Evolutionary conservation across 352 stramenopile species (phyloP), one percentile per base, ranked within the genome.

Genomic region (Pelagophyceae sp.): DNA sequence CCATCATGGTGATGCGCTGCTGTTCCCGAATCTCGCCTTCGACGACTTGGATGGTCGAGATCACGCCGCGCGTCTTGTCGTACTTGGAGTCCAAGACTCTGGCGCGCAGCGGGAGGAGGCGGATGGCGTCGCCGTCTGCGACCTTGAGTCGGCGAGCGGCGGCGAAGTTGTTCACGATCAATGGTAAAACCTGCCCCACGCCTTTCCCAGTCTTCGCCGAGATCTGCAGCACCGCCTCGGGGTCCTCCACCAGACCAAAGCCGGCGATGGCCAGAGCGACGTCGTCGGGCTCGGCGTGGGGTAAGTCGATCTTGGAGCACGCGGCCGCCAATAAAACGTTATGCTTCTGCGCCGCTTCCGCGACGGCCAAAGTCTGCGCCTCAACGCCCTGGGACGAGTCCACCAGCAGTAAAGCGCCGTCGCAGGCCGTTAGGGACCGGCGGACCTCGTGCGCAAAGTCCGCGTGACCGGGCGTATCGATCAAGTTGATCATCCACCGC

Each of bases 81-180:
- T 97, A 98, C 93, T 96, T 98, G 61, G 91, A 97, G 83, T 99
- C 96, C 31, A 99, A 91, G 0, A 99, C 87, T 76, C 98, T 86
- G 35, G 89, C 96, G 72, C 94, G 86, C 38, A 98, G 82, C 31
- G 90, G 92, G 20, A 80, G 54, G 3, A 23, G n/a, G 74, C 81
- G 29, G 45, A 54, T 83, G 0, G 82, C 80, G 40, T 90, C 77
- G 50, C 87, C 87, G 58, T 92, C 83, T 25, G 81, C 45, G 1
- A 88, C 77, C 72, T 37, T 63, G 84, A 85, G 38, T 63, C 87
- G 84, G 76, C 92, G 80, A 90, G 82, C 45, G 5, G 29, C 33
- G 54, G 15, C 54, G 84, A 89, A 70, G 88, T 81, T 31, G 79
- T 87, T 83, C 32, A 97, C 84, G 33, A 97, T 87, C 0, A 90